A percentile compares a stretch with the other conserved stretches of the same genome.
Evolutionary conservation across 805 yeast species (phyloP).

Genomic region (Saturnispora quitensis): DNA sequence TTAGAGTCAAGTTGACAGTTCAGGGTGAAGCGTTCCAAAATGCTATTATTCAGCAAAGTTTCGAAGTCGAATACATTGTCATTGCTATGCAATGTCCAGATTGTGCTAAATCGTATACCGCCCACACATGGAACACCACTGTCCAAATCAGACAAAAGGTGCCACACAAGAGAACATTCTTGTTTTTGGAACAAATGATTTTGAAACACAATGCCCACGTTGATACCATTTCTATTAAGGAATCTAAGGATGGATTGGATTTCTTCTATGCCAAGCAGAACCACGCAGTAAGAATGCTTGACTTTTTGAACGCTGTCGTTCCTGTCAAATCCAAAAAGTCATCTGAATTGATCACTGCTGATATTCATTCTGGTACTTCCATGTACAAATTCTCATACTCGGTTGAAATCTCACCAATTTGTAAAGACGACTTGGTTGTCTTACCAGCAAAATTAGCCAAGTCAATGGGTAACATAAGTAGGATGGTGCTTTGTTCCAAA

Average conservation of each 20-base stretch:
- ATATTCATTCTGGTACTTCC: slow-evolving; percentile 84
- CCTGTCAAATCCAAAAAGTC: slow-evolving; percentile 80
- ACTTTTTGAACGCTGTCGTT: slow-evolving; percentile 74
- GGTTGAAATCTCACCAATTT: slow-evolving; percentile 89
- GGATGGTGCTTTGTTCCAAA: slow-evolving; percentile 77
- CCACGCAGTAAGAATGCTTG: slow-evolving; percentile 91
- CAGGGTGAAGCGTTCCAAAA: slow-evolving; percentile 95
- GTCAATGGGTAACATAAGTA: slow-evolving; percentile 71
- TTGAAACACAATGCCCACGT: slow-evolving; percentile 87
- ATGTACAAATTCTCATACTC: slow-evolving; percentile 87
- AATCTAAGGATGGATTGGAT: slow-evolving; percentile 89
- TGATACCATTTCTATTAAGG: slow-evolving; percentile 89
- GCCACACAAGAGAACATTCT: slow-evolving; percentile 90
- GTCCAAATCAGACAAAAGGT: slow-evolving; percentile 98
- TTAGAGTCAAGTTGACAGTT: slow-evolving; percentile 82
- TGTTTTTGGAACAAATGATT: slow-evolving; percentile 91
- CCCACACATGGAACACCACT: slow-evolving; percentile 96
- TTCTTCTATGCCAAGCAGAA: slow-evolving; percentile 82
- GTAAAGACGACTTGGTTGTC: slow-evolving; percentile 93
- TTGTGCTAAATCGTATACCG: slow-evolving; percentile 95
- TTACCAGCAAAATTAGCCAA: slow-evolving; percentile 82
- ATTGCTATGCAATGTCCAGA: slow-evolving; percentile 96
- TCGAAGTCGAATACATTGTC: slow-evolving; percentile 90
- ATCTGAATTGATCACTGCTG: slow-evolving; percentile 84
- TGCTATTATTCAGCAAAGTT: slow-evolving; percentile 86